Conservation (phyloP, 176 grass and related monocot genomes). For the Rhipidocladum racemiflorum region DNA sequence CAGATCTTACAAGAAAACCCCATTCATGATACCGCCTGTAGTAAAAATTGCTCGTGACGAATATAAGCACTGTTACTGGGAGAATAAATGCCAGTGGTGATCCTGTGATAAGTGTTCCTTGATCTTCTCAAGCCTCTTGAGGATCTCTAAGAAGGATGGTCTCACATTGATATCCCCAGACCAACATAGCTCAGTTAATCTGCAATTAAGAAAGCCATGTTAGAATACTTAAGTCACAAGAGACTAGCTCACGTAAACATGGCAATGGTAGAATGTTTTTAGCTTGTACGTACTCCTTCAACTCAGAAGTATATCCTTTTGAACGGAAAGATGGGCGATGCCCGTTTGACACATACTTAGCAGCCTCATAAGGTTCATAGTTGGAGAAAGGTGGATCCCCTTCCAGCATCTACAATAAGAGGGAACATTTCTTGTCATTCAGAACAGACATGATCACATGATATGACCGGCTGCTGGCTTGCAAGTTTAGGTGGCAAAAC, state of each 20-base stretch:
- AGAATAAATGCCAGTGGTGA: constrained; percentile 87
- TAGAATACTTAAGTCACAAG: not conserved
- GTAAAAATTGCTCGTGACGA: not conserved
- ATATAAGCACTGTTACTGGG: constrained; percentile 38
- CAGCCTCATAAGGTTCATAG: constrained; percentile 92
- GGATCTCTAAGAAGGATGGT: constrained; percentile 94
- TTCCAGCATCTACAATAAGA: constrained; percentile 80
- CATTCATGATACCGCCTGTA: constrained; percentile 1
- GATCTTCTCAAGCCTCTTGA: constrained; percentile 86
- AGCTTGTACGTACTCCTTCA: constrained; percentile 72
- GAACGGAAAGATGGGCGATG: constrained; percentile 69
- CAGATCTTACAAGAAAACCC: constrained; percentile 20
- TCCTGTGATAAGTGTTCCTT: constrained; percentile 67
- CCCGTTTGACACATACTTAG: constrained; percentile 83
- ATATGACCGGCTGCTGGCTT: not conserved
- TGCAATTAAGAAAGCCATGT: constrained; percentile 38
- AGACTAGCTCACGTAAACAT: not conserved
- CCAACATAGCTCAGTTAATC: constrained; percentile 78
- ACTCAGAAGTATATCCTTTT: constrained; percentile 63
- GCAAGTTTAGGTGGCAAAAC: constrained; percentile 17
- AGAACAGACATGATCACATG: not conserved
- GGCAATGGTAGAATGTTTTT: not conserved
- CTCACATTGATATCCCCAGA: constrained; percentile 65
- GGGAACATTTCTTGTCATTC: constrained; percentile 16
- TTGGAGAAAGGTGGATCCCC: constrained; percentile 79